These are phyloP conservation scores for Cercospora citrullina DNA, from an alignment of 2,329 filamentous ascomycete genomes.

Conservation along the genomic window DNA sequence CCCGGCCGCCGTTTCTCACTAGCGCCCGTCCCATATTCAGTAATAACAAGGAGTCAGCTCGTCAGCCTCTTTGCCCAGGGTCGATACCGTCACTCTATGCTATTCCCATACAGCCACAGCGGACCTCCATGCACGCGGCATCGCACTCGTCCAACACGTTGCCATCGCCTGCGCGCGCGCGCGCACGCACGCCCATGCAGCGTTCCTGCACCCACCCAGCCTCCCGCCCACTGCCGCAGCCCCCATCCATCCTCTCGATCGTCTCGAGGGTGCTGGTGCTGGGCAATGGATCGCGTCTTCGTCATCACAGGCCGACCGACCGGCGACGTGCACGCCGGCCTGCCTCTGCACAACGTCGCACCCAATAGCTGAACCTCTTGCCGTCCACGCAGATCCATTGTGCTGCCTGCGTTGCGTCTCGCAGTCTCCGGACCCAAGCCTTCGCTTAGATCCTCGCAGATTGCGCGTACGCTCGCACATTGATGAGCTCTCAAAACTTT, in stretches of 20 bases:
- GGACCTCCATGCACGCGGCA: neutral
- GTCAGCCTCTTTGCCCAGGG: conserved; percentile 1
- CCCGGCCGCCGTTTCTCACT: neutral
- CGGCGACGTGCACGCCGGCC: neutral
- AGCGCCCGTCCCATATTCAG: neutral
- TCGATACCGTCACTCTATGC: neutral
- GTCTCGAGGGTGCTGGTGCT: neutral
- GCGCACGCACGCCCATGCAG: neutral
- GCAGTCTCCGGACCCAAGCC: neutral
- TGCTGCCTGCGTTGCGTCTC: neutral
- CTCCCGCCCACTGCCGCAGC: neutral
- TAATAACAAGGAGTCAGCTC: conserved; percentile 11
- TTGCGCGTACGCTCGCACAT: neutral
- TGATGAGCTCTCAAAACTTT: neutral
- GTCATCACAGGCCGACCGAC: neutral
- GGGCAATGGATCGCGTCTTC: neutral
- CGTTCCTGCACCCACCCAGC: neutral
- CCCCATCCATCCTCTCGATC: neutral
- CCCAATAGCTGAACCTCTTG: neutral
- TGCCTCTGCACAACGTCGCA: neutral
- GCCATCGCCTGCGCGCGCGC: neutral
- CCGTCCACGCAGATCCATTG: neutral
- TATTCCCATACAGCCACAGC: neutral
- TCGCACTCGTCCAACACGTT: neutral
- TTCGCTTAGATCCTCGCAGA: neutral